A percentile compares a stretch with the other conserved stretches of the same genome.
These are phyloP conservation scores for Amoebophrya sp. DNA, from an alignment of 169 alveolate genomes.

Conservation along the genomic window DNA sequence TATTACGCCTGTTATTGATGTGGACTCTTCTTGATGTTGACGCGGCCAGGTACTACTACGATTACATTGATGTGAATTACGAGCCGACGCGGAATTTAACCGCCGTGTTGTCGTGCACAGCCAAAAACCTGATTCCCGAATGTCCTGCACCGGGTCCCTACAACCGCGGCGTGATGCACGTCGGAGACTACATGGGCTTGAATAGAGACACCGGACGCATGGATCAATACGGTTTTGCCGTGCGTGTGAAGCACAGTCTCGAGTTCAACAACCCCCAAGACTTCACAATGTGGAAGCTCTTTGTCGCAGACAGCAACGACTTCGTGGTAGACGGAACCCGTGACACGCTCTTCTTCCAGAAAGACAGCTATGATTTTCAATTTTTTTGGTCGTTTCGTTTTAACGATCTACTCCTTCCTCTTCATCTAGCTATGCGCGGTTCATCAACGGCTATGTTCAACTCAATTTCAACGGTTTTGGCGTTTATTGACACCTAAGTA, in stretches of 20 bases:
- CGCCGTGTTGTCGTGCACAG: background rate
- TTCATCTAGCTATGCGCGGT: too few species aligned
- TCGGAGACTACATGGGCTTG: background rate
- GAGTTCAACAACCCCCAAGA: background rate
- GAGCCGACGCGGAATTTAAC: background rate
- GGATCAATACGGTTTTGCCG: background rate
- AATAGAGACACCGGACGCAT: background rate
- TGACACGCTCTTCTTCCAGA: conserved; percentile 8
- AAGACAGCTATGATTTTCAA: too few species aligned
- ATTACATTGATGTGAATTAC: background rate
- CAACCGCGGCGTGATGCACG: conserved; percentile 12
- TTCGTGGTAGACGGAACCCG: background rate
- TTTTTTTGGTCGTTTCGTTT: too few species aligned
- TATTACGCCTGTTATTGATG: too few species aligned
- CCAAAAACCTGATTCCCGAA: background rate
- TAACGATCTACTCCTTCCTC: too few species aligned
- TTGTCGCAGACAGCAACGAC: background rate
- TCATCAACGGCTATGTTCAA: too few species aligned
- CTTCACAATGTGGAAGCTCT: conserved; percentile 15
- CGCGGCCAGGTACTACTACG: conserved; percentile 19
- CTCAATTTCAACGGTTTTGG: too few species aligned
- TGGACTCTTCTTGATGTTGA: too few species aligned
- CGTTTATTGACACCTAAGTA: too few species aligned
- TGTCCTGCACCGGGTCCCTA: background rate
- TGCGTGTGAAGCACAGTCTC: background rate